These are phyloP conservation scores for Phytophthora uliginosa DNA, from an alignment of 352 stramenopile genomes.

Conservation along the genomic window DNA sequence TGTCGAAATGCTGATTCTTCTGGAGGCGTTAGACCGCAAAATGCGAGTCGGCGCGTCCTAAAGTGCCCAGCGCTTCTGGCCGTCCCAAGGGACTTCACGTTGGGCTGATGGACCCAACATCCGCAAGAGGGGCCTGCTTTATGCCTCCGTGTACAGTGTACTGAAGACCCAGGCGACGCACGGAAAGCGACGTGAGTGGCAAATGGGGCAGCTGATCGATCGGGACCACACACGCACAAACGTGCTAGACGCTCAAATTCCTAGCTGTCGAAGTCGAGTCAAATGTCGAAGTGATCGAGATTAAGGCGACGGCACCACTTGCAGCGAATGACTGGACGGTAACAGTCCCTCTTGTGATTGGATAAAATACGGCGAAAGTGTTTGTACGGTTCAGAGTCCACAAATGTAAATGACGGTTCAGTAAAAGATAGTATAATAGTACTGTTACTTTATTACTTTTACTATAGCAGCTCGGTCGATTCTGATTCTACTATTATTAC, in stretches of 20 bases:
- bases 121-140: conserved; percentile 71
- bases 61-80: conserved; percentile 86
- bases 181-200: conserved; percentile 68
- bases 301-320: background rate
- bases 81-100: conserved; percentile 72
- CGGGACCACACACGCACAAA: background rate
- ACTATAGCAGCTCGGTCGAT: too few species aligned
- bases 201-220: conserved; percentile 54
- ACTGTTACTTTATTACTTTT: too few species aligned
- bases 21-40: conserved; percentile 62
- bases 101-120: conserved; percentile 87
- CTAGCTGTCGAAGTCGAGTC: background rate
- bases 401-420: background rate
- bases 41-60: conserved; percentile 58
- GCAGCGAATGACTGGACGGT: background rate
- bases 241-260: background rate
- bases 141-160: conserved; percentile 57
- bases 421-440: too few species aligned
- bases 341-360: background rate
- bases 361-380: background rate
- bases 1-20: conserved; percentile 91
- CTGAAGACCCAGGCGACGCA: conserved; percentile 76
- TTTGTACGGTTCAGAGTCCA: background rate
- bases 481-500: too few species aligned
- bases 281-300: background rate